A percentile compares a stretch with the other conserved stretches of the same genome.
These are phyloP conservation scores for Aspergillus udagawae DNA, from an alignment of 2,329 filamentous ascomycete species.

Conservation along the genomic window DNA sequence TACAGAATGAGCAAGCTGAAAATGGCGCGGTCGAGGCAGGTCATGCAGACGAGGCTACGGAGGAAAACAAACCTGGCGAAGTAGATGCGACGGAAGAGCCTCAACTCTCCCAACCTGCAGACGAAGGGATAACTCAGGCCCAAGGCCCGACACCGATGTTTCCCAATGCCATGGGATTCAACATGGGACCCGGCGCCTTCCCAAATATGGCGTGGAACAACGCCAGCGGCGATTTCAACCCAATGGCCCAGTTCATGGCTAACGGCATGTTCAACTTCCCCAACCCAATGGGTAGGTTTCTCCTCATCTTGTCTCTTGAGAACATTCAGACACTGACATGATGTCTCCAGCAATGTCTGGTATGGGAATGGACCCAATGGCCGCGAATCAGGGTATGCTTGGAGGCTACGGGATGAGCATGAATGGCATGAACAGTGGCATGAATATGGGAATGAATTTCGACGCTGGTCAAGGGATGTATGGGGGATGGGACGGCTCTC, in stretches of 20 bases:
- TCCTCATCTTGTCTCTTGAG: not conserved
- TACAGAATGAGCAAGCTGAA: constrained; percentile 14
- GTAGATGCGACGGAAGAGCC: constrained; percentile 11
- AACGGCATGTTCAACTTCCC: constrained; percentile 56
- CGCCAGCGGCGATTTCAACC: constrained; percentile 62
- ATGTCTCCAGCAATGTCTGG: constrained; percentile 63
- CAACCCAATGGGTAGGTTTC: constrained; percentile 82
- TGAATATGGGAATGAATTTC: constrained; percentile 68
- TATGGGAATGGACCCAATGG: constrained; percentile 71
- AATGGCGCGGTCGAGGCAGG: constrained; percentile 6
- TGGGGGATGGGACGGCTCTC: constrained; percentile 76
- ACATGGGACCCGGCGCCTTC: constrained; percentile 48
- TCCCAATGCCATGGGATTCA: constrained; percentile 36
- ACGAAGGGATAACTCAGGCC: constrained; percentile 11
- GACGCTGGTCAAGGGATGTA: constrained; percentile 58
- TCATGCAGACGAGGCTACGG: constrained; percentile 7
- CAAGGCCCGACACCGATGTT: constrained; percentile 10
- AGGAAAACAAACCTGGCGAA: constrained; percentile 9
- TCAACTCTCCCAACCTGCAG: constrained; percentile 7
- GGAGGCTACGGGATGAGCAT: constrained; percentile 65
- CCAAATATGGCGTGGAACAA: constrained; percentile 57
- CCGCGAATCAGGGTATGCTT: constrained; percentile 47
- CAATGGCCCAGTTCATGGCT: constrained; percentile 64
- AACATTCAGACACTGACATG: constrained; percentile 18
- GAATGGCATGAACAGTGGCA: constrained; percentile 74